Base-by-base conservation (phyloP, 805 yeast genomes). In the Sugiyamaella americana region DNA sequence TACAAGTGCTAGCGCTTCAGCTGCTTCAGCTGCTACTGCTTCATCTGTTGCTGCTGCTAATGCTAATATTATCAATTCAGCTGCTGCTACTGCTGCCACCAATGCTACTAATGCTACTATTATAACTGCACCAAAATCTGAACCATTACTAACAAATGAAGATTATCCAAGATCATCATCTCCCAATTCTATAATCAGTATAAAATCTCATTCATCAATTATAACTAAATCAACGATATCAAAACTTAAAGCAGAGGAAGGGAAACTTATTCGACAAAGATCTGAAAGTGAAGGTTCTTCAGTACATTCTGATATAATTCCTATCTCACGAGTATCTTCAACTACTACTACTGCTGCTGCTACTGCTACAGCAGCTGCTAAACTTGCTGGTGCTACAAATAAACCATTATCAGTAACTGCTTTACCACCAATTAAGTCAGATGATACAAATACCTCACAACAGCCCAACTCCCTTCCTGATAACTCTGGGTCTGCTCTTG, bases 401-500 rank as follows among this genome's bases (percentile, higher is more conserved):
- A 5, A 24, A 44, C 37, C 18, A 24, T 21, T 21, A 8, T 16
- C 37, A 20, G 38, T 17, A 8, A 3, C 16, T 22, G 20, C 42
- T 26, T 10, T 35, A 13, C 20, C 24, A 41, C 16, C 37, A 36
- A 5, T 35, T 34, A n/a, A n/a, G 18, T 18, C 23, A 5, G 20
- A 6, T 11, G 37, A 21, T 18, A 5, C 37, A 16, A 17, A 40
- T 40, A 41, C 47, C 19, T 8, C 16, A 17, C 22, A 13, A 21
- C 17, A 6, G 16, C 5, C 46, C 16, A 10, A 38, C 6, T 16
- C 43, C 6, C 45, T 29, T 19, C 44, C 47, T 35, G 41, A 30
- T 10, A 17, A 13, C 17, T 13, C 41, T 13, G 24, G 43, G 32
- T 48, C 53, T 6, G 56, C 56, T 2, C 48, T 48, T 20, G 56